Evolutionary conservation across 2,329 filamentous ascomycete species (phyloP), one percentile per base, ranked within the genome.

Genomic region (Exophiala aquamarina): DNA sequence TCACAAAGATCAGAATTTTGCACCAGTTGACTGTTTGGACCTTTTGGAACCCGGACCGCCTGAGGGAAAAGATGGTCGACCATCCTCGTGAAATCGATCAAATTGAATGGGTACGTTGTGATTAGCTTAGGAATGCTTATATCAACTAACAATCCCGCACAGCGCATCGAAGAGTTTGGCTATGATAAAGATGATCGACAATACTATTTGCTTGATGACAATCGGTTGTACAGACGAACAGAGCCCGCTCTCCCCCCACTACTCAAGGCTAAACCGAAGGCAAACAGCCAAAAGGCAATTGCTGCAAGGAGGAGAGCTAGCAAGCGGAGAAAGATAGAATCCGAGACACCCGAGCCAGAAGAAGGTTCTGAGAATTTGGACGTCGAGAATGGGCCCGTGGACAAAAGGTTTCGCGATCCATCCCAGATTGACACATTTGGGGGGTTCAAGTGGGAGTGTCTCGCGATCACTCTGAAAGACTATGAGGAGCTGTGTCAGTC

Each of bases 141-240:
- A 19, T 37, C n/a, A 19, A n/a, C 45, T 50, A 41, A 42, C 19
- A 17, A 29, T 49, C 60, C 44, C 14, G 29, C 50, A 29, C 55
- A 76, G 75, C 74, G 74, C 55, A 60, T 68, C 44, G 64, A 69
- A 45, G 67, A 70, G 50, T 59, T 69, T 53, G 93, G 93, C 8
- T 97, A 89, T 83, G 93, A 98, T 66, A 78, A 82, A 17, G 77
- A 95, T 37, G 91, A 95, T 55, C 84, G 89, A 29, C 84, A 83
- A 28, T 95, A 97, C 64, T 95, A 86, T 62, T 84, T 97, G 3
- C 78, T 98, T 3, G 92, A 97, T 60, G 93, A 98, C 65, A 94
- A 96, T 60, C 82, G 93, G 53, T 75, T 98, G 33, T 98, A 98
- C 66, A 87, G 91, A 46, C 77, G 86, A 52, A 89, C 87, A n/a